Evolutionary conservation across 2,329 filamentous ascomycete species (phyloP).

Genomic region (Aspergillus clavatus): DNA sequence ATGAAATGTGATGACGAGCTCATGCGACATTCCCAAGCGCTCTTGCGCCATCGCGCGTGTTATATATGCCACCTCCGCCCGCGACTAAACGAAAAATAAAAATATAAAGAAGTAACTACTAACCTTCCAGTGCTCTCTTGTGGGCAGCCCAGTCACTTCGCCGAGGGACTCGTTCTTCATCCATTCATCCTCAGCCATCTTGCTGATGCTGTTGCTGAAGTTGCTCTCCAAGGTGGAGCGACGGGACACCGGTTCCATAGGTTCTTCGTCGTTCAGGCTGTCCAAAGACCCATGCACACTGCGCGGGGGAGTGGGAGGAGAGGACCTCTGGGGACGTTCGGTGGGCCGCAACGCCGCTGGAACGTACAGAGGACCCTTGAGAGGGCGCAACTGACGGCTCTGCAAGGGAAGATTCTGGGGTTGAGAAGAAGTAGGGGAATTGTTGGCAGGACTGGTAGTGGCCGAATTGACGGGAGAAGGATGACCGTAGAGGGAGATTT

Average conservation of each 20-base stretch:
- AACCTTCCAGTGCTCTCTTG: conserved; percentile 63
- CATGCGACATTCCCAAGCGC: conserved; percentile 16
- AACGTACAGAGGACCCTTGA: conserved; percentile 58
- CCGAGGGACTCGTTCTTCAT: conserved; percentile 50
- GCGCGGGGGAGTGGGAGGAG: conserved; percentile 46
- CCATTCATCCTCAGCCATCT: conserved; percentile 50
- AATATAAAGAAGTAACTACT: conserved; percentile 30
- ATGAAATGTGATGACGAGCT: conserved; percentile 20
- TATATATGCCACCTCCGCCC: conserved; percentile 18
- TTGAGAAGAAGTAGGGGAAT: conserved; percentile 51
- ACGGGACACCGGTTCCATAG: conserved; percentile 32
- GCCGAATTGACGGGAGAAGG: conserved; percentile 44
- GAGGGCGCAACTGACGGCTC: conserved; percentile 54
- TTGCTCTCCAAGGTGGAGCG: conserved; percentile 40
- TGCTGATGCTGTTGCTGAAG: conserved; percentile 38
- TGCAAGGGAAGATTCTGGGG: conserved; percentile 40
- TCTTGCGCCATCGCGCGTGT: conserved; percentile 19
- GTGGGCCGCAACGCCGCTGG: conserved; percentile 60
- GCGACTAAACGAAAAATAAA: background rate
- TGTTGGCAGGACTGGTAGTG: conserved; percentile 49
- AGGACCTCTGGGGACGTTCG: conserved; percentile 46
- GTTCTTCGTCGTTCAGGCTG: conserved; percentile 36
- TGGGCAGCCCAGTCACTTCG: conserved; percentile 55
- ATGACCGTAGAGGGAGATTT: conserved; percentile 37
- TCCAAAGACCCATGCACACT: conserved; percentile 55